A percentile compares a stretch with the other conserved stretches of the same genome.
Conservation (phyloP, 2,329 filamentous ascomycete species). For the Eurotiales sp. region DNA sequence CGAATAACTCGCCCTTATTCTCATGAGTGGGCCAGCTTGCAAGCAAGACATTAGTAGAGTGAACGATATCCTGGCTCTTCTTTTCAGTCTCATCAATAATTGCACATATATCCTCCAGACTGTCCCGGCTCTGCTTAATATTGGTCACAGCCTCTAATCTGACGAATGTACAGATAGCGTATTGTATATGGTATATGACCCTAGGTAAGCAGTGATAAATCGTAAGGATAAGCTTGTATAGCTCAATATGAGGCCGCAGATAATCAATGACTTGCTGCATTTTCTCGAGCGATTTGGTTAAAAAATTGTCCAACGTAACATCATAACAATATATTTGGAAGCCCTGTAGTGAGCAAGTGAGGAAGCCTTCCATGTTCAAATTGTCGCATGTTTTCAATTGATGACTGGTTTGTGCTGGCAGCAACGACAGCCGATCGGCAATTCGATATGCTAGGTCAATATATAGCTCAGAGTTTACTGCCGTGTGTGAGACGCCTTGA, state of each 20-base stretch:
- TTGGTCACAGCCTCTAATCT: slow-evolving; percentile 14
- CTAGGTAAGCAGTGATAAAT: slow-evolving; percentile 12
- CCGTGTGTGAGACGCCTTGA: slow-evolving; percentile 15
- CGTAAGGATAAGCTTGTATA: slow-evolving; percentile 14
- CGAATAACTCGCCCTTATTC: slow-evolving; percentile 6
- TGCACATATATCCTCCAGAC: slow-evolving; percentile 5
- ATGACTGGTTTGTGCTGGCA: slow-evolving; percentile 4
- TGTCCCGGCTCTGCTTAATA: slow-evolving; percentile 14
- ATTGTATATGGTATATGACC: slow-evolving; percentile 17
- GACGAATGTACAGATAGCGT: slow-evolving; percentile 13
- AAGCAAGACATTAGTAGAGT: slow-evolving; percentile 7
- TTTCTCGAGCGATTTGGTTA: slow-evolving; percentile 11
- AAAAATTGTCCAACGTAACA: slow-evolving; percentile 12
- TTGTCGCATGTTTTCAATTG: not conserved
- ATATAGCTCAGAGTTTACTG: slow-evolving; percentile 17
- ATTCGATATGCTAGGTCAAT: slow-evolving; percentile 16
- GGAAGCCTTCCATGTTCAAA: slow-evolving; percentile 11
- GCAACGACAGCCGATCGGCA: slow-evolving; percentile 11
- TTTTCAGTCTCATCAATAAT: slow-evolving; percentile 15
- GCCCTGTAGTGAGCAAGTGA: slow-evolving; percentile 13
- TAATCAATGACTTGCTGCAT: slow-evolving; percentile 7
- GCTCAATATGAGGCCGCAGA: slow-evolving; percentile 14
- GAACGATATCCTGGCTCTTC: slow-evolving; percentile 7
- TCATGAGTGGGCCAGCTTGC: not conserved
- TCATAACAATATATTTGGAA: slow-evolving; percentile 13